phyloP scores from a whole-genome alignment of 208 protist species.

The Trypanosoma platydactyli region DNA sequence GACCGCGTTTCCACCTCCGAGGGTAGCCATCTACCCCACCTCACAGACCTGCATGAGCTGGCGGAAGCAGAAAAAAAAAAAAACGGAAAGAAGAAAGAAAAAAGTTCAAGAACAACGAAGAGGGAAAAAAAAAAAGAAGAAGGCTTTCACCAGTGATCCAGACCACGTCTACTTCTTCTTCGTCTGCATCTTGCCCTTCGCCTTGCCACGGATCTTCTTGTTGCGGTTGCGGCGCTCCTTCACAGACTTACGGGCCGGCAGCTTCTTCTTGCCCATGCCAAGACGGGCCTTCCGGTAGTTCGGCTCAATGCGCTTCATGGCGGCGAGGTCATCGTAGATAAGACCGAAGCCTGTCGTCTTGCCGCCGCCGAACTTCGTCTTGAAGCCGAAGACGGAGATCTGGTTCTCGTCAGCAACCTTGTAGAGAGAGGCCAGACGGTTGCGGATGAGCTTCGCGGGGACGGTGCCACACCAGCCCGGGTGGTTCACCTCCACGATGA shows the following conservation, averaged over 20 bases:
- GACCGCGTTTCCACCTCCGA: background rate
- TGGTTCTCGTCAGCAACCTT: slow-evolving; percentile 95
- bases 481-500: slow-evolving; percentile 95
- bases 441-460: slow-evolving; percentile 93
- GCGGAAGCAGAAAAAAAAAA: slow-evolving; percentile 8
- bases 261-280: slow-evolving; percentile 89
- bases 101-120: slow-evolving; percentile 15
- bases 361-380: slow-evolving; percentile 99
- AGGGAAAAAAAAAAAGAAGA: slow-evolving; percentile 13
- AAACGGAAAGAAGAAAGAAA: slow-evolving; percentile 8
- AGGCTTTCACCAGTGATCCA: background rate
- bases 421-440: slow-evolving; percentile 97
- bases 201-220: slow-evolving; percentile 98
- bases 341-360: slow-evolving; percentile 98
- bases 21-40: background rate
- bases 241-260: slow-evolving; percentile 95
- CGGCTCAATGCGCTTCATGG: slow-evolving; percentile 96
- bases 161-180: slow-evolving; percentile 89
- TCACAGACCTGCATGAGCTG: background rate
- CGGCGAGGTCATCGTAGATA: slow-evolving; percentile 98
- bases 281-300: slow-evolving; percentile 97
- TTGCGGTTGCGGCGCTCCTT: slow-evolving; percentile 99
- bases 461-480: slow-evolving; percentile 91
- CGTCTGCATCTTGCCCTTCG: slow-evolving; percentile 92
- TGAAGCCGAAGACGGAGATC: slow-evolving; percentile 98